Evolutionary conservation across 176 grass and related monocot genomes (phyloP).

Genomic region (Rhynchospora breviuscula): DNA sequence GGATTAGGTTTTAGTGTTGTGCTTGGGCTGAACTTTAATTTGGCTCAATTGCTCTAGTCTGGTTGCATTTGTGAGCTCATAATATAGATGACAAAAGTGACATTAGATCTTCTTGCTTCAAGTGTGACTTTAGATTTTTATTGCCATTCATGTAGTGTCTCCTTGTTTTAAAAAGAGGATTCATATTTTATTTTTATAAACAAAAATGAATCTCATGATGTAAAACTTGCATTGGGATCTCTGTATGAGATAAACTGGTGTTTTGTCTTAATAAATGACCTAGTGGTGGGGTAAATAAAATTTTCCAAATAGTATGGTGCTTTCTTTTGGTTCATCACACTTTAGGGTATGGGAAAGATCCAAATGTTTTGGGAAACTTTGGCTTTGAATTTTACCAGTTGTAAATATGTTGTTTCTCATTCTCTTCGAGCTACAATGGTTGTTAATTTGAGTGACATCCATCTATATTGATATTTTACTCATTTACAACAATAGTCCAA

Average conservation of each 20-base stretch:
- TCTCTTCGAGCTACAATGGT: not conserved
- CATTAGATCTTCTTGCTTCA: not conserved
- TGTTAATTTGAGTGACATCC: not conserved
- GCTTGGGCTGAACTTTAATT: not conserved
- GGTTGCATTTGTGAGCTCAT: not conserved
- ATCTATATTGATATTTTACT: not conserved
- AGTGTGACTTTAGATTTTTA: not conserved
- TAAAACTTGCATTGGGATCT: not conserved
- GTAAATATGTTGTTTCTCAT: not conserved
- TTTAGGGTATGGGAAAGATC: not conserved
- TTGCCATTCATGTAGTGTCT: not conserved
- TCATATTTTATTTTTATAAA: not conserved
- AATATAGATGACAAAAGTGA: not conserved
- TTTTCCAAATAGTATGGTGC: not conserved
- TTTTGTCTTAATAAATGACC: not conserved
- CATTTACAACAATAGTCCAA: not conserved
- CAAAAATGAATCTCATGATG: not conserved
- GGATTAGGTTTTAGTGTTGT: not conserved
- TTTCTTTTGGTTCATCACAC: not conserved
- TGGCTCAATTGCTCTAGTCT: not conserved
- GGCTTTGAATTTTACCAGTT: conserved; percentile 1
- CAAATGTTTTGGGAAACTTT: not conserved
- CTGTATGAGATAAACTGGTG: not conserved
- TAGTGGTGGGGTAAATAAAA: not conserved
- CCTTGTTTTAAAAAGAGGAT: not conserved